phyloP scores from a whole-genome alignment of 805 yeast genomes.

The Cyberlindnera meyerae region DNA sequence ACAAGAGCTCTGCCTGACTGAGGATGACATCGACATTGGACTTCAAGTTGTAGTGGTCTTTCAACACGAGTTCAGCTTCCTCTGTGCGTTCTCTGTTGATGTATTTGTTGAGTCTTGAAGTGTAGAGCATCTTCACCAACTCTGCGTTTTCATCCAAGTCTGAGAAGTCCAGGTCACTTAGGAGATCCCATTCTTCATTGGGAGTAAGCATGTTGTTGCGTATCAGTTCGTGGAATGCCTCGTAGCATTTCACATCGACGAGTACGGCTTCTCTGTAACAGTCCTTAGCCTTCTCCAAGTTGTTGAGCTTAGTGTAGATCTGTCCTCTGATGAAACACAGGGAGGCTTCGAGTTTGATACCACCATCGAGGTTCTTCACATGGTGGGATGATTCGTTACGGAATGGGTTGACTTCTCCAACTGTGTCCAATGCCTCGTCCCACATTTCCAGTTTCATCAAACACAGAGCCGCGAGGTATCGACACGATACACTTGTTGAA shows the following conservation, averaged over 20 bases:
- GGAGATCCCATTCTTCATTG: slow-evolving; percentile 78
- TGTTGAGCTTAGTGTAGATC: slow-evolving; percentile 76
- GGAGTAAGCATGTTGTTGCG: slow-evolving; percentile 74
- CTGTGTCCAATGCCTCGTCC: slow-evolving; percentile 84
- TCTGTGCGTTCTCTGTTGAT: slow-evolving; percentile 50
- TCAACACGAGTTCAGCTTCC: slow-evolving; percentile 61
- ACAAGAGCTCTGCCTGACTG: slow-evolving; percentile 64
- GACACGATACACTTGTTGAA: slow-evolving; percentile 59
- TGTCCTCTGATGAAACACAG: slow-evolving; percentile 82
- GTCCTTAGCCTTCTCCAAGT: slow-evolving; percentile 80
- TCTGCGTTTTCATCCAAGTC: slow-evolving; percentile 78
- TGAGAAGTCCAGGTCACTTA: slow-evolving; percentile 59
- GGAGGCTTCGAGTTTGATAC: slow-evolving; percentile 81
- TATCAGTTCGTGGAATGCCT: slow-evolving; percentile 80
- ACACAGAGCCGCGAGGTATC: slow-evolving; percentile 76
- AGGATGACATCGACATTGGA: slow-evolving; percentile 66
- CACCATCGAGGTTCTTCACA: slow-evolving; percentile 62
- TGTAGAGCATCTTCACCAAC: slow-evolving; percentile 69
- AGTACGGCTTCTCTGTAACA: slow-evolving; percentile 81
- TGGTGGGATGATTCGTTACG: slow-evolving; percentile 30
- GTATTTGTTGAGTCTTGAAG: slow-evolving; percentile 71
- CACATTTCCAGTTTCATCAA: slow-evolving; percentile 65
- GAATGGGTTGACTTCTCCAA: slow-evolving; percentile 82
- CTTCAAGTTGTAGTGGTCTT: slow-evolving; percentile 66
- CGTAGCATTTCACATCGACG: slow-evolving; percentile 88